Evolutionary conservation across 2,329 filamentous ascomycete genomes (phyloP), one percentile per base, ranked within the genome.

Genomic region (Fusarium chlamydosporum): DNA sequence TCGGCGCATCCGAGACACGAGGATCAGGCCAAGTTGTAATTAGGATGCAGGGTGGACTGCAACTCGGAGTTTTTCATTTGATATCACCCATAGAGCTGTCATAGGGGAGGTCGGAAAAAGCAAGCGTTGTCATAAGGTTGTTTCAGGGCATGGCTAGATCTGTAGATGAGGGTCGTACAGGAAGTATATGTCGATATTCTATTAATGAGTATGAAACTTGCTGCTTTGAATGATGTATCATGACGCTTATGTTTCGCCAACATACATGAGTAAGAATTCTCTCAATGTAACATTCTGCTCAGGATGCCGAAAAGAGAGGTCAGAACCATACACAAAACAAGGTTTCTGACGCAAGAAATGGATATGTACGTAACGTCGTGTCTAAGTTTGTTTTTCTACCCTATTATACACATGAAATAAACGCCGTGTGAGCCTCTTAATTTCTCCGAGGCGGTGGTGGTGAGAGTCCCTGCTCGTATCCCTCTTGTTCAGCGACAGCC

Each of bases 401-500:
- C 58, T 70, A 54, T 38, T 67, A 51, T 41, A 67, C 46, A 43
- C 45, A 61, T 34, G 35, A 62, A 62, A 47, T 37, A 51, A 56
- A 51, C 15, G 23, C 40, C 27, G 15, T 45, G 35, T 52, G 48
- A 45, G 34, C 40, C 56, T 31, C 57, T 68, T 20, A 69, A 46
- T 33, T 48, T 40, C 67, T 67, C 10, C 67, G 54, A 59, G 71
- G 71, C 40, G 71, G 71, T 43, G 71, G 71, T 40, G 71, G 71
- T 16, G 69, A 72, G 35, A 73, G 48, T 41, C 71, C 71, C 31
- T 73, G 71, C 35, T 62, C 61, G n/a, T 55, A 43, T 38, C 47
- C 47, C 29, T 68, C 69, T 9, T 56, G 61, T 26, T 73, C 71
- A 46, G 23, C 23, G 4, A 73, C 50, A 40, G 72, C 69, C n/a